Evolutionary conservation across 768 basidiomycete species (phyloP).

Genomic region (Tremella yokohamensis): DNA sequence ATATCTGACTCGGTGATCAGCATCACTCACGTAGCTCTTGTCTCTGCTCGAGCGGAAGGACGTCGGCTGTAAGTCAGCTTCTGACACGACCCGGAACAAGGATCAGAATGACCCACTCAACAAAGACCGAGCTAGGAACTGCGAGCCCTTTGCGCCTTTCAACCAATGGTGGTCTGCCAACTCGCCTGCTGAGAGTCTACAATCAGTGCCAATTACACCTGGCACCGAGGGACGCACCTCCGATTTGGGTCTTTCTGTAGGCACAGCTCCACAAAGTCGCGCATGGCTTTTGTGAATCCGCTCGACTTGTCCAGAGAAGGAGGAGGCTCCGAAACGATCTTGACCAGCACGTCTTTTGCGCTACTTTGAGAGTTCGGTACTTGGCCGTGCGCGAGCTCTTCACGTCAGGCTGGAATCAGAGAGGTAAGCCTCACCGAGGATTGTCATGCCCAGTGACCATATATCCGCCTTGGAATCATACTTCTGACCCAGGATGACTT

Average conservation of each 20-base stretch:
- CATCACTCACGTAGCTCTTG: constrained; percentile 37
- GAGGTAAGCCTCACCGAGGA: constrained; percentile 54
- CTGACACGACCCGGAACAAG: not conserved
- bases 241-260: constrained; percentile 77
- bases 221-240: constrained; percentile 56
- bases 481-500: constrained; percentile 75
- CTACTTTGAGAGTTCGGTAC: constrained; percentile 78
- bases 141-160: constrained; percentile 70
- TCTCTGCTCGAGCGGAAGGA: constrained; percentile 31
- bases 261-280: constrained; percentile 77
- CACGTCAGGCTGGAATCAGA: not conserved
- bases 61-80: constrained; percentile 20
- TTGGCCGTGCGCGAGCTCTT: constrained; percentile 76
- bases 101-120: constrained; percentile 49
- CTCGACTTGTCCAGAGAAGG: constrained; percentile 67
- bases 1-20: not conserved
- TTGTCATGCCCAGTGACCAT: constrained; percentile 96
- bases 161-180: constrained; percentile 78
- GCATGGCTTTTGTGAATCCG: constrained; percentile 69
- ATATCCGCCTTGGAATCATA: constrained; percentile 83
- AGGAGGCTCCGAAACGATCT: constrained; percentile 72
- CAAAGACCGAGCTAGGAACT: constrained; percentile 71
- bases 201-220: constrained; percentile 5
- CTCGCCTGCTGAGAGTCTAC: constrained; percentile 70
- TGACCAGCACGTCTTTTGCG: constrained; percentile 68